Evolutionary conservation across 2,329 filamentous ascomycete species (phyloP), one percentile per base, ranked within the genome.

Genomic region (Talaromyces sp.): DNA sequence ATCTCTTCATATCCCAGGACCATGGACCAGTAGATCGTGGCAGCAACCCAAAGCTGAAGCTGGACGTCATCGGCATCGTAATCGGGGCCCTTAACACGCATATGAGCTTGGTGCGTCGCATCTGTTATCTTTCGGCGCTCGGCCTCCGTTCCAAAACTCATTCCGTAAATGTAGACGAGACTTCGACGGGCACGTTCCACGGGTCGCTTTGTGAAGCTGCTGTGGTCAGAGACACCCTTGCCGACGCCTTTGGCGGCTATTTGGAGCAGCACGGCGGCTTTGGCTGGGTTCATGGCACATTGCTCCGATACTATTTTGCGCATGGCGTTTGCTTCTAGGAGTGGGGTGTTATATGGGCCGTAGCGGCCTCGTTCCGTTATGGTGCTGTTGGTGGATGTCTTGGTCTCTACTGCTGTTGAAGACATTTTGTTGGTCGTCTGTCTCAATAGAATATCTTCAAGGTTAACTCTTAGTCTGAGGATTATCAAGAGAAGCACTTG

Each of bases 11-110:
- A 58, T 13, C 66, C 65, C n/a, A 59, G 36, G 8, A 65, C 44
- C 2, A 66, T 51, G 8, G 57, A 53, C 19, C 65, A 52, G 45
- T 66, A 68, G 19, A 68, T 56, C 3, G 66, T 69, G 3, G 66
- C 66, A 2, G 64, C 66, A 2, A 62, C 67, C 64, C 65, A 67
- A 32, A 61, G 64, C 49, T 67, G 65, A n/a, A 67, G 54, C 42
- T 67, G 64, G 1, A 63, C 60, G 32, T 67, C 64, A 47, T 68
- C 56, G 11, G 66, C 63, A 30, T 59, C 53, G 52, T 69, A 69
- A 16, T 55, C 56, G 1, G 62, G 58, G 1, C 60, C 60, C 32
- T 60, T 64, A 27, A 68, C 62, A n/a, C 54, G 49, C 3, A 59
- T 45, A 22, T 67, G 64, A 10, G 57, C 62, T 8, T 44, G 36